phyloP scores from a whole-genome alignment of 129 eudicot genomes.

The Sambucus nigra region DNA sequence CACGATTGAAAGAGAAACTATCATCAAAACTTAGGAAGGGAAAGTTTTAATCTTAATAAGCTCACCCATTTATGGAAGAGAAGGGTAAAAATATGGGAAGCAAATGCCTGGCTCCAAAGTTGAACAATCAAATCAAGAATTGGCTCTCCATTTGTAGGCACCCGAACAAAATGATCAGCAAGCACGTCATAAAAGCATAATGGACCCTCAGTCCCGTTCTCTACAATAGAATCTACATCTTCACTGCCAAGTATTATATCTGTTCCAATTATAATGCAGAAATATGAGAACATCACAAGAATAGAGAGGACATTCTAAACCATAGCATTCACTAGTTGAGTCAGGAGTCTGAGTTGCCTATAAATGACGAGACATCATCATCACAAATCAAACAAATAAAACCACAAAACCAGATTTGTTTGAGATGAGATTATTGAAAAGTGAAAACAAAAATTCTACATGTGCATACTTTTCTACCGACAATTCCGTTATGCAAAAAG shows the following conservation, averaged over 20 bases:
- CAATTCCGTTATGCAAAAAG: neutral
- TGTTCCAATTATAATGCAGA: constrained; percentile 36
- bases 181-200: constrained; percentile 86
- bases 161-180: constrained; percentile 72
- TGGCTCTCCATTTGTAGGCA: constrained; percentile 60
- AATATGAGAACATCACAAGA: constrained; percentile 3
- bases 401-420: neutral
- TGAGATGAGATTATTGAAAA: neutral
- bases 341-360: neutral
- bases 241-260: constrained; percentile 66
- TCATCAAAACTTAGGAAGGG: neutral
- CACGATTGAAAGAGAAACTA: neutral
- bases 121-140: constrained; percentile 82
- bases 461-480: neutral
- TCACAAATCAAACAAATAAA: neutral
- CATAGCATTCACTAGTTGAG: neutral
- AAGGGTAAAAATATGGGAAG: constrained; percentile 75
- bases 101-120: constrained; percentile 89
- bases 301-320: neutral
- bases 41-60: constrained; percentile 1
- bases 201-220: constrained; percentile 36
- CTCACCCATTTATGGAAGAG: constrained; percentile 78
- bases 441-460: neutral
- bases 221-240: constrained; percentile 36
- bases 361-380: constrained; percentile 5